A percentile compares a stretch with the other conserved stretches of the same genome.
Conservation (phyloP, 2,329 filamentous ascomycete genomes). For the Fusarium sp. region DNA sequence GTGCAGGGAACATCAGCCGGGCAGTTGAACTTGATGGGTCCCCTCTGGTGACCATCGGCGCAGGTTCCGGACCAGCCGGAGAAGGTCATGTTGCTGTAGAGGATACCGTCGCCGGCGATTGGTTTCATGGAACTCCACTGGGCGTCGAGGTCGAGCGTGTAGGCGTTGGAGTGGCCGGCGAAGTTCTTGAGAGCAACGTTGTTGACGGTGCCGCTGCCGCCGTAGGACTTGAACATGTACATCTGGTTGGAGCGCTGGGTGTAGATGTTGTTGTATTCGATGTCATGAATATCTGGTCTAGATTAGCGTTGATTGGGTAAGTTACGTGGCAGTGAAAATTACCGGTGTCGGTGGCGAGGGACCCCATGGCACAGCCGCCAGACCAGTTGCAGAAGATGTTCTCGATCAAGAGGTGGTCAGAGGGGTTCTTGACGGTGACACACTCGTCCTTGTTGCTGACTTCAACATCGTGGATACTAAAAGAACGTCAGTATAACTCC, state of each 20-base stretch:
- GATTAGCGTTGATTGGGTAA: neutral
- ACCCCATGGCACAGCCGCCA: conserved; percentile 34
- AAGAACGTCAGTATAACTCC: fast-evolving
- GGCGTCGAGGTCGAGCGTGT: conserved; percentile 30
- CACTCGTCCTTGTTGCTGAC: conserved; percentile 39
- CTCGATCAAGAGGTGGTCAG: conserved; percentile 33
- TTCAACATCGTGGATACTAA: conserved; percentile 30
- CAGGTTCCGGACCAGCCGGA: conserved; percentile 36
- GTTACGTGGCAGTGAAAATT: fast-evolving
- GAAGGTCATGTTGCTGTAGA: conserved; percentile 35
- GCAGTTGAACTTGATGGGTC: conserved; percentile 37
- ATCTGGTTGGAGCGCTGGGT: conserved; percentile 36
- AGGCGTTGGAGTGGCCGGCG: conserved; percentile 34
- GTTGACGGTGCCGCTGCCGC: conserved; percentile 31
- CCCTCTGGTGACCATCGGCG: conserved; percentile 24
- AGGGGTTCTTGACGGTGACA: conserved; percentile 34
- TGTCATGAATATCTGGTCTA: conserved; percentile 12
- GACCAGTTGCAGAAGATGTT: conserved; percentile 39
- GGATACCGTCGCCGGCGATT: conserved; percentile 18
- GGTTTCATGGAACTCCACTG: conserved; percentile 31
- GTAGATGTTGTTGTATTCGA: conserved; percentile 36
- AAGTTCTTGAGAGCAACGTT: conserved; percentile 36
- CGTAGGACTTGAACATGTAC: conserved; percentile 39
- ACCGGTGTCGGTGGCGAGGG: neutral
- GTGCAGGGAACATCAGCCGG: conserved; percentile 27